Conservation (phyloP, 1,284 basidiomycete genomes). For the Athelia psychrophila region DNA sequence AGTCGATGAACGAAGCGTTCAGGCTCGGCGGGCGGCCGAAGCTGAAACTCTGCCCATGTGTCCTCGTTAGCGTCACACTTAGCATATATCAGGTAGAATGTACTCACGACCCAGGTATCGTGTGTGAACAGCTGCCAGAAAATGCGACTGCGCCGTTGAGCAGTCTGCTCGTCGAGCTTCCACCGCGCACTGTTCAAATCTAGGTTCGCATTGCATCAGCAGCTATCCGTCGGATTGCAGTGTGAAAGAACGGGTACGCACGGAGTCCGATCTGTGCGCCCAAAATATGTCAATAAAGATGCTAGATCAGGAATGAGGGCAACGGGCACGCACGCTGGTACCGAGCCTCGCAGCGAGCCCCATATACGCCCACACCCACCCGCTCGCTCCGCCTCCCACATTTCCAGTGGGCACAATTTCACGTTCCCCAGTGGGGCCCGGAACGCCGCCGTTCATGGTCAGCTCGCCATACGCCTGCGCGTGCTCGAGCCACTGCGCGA, state of each 20-base stretch:
- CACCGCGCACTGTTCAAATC: conserved; percentile 62
- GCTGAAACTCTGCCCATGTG: conserved; percentile 49
- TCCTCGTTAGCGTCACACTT: not conserved
- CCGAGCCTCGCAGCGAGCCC: not conserved
- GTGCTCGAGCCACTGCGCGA: not conserved
- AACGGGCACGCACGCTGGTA: not conserved
- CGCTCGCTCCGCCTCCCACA: too few species aligned
- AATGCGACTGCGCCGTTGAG: conserved; percentile 46
- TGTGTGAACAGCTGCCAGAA: conserved; percentile 65
- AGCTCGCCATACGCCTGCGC: not conserved
- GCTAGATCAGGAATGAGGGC: not conserved
- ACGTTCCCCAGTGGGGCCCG: too few species aligned
- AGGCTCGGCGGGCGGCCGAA: conserved; percentile 61
- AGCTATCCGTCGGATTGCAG: not conserved
- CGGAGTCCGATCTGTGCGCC: conserved; percentile 59
- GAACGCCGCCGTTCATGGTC: not conserved
- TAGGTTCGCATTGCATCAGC: conserved; percentile 23
- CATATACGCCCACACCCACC: not conserved
- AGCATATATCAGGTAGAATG: not conserved
- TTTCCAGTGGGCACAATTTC: too few species aligned
- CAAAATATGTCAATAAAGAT: conserved; percentile 3
- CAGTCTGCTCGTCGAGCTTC: conserved; percentile 44
- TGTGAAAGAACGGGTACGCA: conserved; percentile 29
- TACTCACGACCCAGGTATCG: conserved; percentile 56
- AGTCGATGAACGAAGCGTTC: conserved; percentile 52